Evolutionary conservation across 2,329 filamentous ascomycete genomes (phyloP).

Genomic region (Chaetomium sp.): DNA sequence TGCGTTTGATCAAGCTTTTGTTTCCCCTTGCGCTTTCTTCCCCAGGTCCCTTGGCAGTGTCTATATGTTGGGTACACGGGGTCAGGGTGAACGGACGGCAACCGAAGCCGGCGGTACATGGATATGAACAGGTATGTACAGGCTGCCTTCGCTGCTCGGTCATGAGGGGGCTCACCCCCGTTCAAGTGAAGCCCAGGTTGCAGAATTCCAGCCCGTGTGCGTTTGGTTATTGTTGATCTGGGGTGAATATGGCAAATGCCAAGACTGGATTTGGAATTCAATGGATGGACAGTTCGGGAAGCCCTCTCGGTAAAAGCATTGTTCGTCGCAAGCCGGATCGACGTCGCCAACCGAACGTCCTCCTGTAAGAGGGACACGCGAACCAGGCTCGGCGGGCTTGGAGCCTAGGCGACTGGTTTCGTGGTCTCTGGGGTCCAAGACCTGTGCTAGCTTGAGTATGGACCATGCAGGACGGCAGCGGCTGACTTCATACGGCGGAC

Average conservation of each 20-base stretch:
- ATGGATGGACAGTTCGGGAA: not conserved
- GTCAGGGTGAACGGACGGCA: not conserved
- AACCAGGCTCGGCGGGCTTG: not conserved
- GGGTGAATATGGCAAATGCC: not conserved
- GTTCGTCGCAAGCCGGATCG: not conserved
- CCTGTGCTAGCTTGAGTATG: not conserved
- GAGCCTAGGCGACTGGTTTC: not conserved
- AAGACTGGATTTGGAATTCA: slow-evolving; percentile 22
- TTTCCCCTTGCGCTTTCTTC: not conserved
- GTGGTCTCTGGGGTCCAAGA: not conserved
- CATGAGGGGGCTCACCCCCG: no score
- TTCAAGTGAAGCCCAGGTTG: not conserved
- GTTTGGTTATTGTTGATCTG: not conserved
- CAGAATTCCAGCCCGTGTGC: not conserved
- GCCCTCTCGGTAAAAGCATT: not conserved
- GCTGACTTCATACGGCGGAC: not conserved
- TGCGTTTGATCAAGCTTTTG: not conserved
- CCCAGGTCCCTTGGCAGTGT: slow-evolving; percentile 4
- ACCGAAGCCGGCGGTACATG: not conserved
- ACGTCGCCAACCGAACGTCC: not conserved
- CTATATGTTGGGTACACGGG: no score
- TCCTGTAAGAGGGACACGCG: not conserved
- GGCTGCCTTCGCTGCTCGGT: not conserved
- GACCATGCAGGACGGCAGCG: not conserved
- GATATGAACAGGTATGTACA: not conserved